Base-by-base conservation (phyloP, 2,329 filamentous ascomycete genomes). In the Arthrobotrys megalospora region DNA sequence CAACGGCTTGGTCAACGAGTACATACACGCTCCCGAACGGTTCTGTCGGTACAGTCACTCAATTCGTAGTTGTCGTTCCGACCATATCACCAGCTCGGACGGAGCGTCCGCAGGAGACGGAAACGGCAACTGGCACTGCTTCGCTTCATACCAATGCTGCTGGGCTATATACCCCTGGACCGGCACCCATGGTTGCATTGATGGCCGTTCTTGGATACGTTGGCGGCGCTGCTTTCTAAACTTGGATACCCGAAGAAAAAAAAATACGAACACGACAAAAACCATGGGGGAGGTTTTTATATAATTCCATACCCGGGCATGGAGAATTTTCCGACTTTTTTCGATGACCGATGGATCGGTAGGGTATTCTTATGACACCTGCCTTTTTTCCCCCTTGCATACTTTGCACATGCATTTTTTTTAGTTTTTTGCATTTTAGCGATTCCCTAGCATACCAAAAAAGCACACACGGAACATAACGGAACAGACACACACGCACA, bases 131-230 rank as follows among this genome's bases (percentile, higher is more conserved):
- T 50, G 58, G 58, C 14, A 60, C 65, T 34, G 65, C 73, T 16
- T 77, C 73, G 19, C 34, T 77, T 41, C 73, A 77, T 52, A 70
- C 73, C 32, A 77, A 71, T 21, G 65, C 58, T 24, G 73, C 48
- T 11, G 48, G 50, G 7, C 43, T 70, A 21, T 48, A 55, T 12
- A 66, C 55, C 38, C n/a, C 73, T 19, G 47, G 38, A 16, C 65
- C 58, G 3, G 60, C 36, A 16, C 60, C 73, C 8, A 41, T 77
- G 41, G 65, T 52, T 53, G 66, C 73, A 32, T 69, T 77, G 28
- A 63, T 65, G 24, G 48, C 65, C 41, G 47, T 67, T 47, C 34
- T 77, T 4, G 73, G 73, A 24, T 66, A 65, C 47, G 50, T 77
- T n/a, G 73, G 73, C 32, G 55, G 50, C 12, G 65, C 50, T 43